Conservation (phyloP, 2,329 filamentous ascomycete species). For the Didymella sp. region DNA sequence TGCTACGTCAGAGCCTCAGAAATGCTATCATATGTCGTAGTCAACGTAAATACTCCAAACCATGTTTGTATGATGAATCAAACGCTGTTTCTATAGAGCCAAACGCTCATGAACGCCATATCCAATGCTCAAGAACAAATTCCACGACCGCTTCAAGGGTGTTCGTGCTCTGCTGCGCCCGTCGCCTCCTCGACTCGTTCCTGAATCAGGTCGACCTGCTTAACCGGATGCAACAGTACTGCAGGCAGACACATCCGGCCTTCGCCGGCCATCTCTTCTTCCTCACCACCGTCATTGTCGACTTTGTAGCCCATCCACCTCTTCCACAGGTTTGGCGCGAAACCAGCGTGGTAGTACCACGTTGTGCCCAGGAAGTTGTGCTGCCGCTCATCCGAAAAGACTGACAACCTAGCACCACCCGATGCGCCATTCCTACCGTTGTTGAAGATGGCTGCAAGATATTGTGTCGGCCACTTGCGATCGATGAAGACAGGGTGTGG, state of each 20-base stretch:
- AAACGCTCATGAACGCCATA: constrained; percentile 8
- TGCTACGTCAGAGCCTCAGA: background rate
- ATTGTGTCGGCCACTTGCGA: constrained; percentile 61
- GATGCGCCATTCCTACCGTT: constrained; percentile 60
- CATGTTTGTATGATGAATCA: constrained; percentile 4
- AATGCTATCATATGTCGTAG: constrained; percentile 7
- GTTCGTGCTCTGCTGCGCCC: constrained; percentile 5
- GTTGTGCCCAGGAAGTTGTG: constrained; percentile 62
- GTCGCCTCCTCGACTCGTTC: constrained; percentile 43
- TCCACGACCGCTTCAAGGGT: background rate
- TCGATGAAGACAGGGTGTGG: constrained; percentile 66
- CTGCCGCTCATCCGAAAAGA: constrained; percentile 60
- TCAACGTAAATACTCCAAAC: constrained; percentile 2
- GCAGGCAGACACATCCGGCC: constrained; percentile 59
- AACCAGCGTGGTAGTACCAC: constrained; percentile 62
- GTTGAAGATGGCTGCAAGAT: constrained; percentile 64
- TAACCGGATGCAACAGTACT: constrained; percentile 59
- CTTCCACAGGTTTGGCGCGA: constrained; percentile 62
- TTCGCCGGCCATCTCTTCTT: constrained; percentile 54
- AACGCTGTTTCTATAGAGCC: constrained; percentile 1
- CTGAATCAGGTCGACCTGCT: constrained; percentile 58
- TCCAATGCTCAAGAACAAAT: background rate
- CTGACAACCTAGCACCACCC: constrained; percentile 56
- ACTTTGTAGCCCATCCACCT: constrained; percentile 63
- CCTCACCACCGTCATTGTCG: constrained; percentile 58